Evolutionary conservation across 108 stramenopile genomes (phyloP).

Genomic region (Cyclostephanos invisitatus): DNA sequence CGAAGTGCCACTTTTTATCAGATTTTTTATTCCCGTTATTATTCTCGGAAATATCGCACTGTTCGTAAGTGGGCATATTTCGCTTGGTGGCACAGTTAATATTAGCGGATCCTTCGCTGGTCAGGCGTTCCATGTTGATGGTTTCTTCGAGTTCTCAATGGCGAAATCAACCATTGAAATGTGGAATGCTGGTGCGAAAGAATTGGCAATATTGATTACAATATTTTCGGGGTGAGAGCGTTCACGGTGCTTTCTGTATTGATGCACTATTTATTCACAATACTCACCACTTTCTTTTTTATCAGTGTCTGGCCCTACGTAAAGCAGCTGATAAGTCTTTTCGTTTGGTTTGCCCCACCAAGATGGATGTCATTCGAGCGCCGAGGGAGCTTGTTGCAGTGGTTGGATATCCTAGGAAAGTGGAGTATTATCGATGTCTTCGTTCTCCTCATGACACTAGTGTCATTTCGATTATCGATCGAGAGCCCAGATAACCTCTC

Average conservation of each 20-base stretch:
- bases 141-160: conserved; percentile 77
- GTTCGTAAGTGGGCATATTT: conserved; percentile 69
- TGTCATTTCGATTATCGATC: conserved; percentile 70
- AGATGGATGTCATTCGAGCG: conserved; percentile 47
- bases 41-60: conserved; percentile 69
- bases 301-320: conserved; percentile 86
- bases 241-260: conserved; percentile 64
- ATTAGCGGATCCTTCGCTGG: conserved; percentile 65
- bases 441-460: conserved; percentile 67
- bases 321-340: conserved; percentile 64
- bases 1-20: conserved; percentile 52
- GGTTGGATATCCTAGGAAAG: conserved; percentile 81
- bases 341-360: conserved; percentile 73
- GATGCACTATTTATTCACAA: not conserved
- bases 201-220: conserved; percentile 64
- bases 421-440: conserved; percentile 73
- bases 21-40: conserved; percentile 54
- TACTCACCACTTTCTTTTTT: conserved; percentile 41
- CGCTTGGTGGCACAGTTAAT: conserved; percentile 57
- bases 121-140: conserved; percentile 56
- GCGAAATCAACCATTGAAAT: conserved; percentile 69
- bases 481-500: conserved; percentile 59
- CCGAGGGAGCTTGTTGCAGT: conserved; percentile 61
- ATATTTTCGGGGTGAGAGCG: conserved; percentile 81
- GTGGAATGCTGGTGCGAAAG: conserved; percentile 66